Percentiles rank a stretch among this genome's conserved stretches.
These are phyloP conservation scores for Botrytis deweyae DNA, from an alignment of 2,329 filamentous ascomycete species.

Conservation along the genomic window DNA sequence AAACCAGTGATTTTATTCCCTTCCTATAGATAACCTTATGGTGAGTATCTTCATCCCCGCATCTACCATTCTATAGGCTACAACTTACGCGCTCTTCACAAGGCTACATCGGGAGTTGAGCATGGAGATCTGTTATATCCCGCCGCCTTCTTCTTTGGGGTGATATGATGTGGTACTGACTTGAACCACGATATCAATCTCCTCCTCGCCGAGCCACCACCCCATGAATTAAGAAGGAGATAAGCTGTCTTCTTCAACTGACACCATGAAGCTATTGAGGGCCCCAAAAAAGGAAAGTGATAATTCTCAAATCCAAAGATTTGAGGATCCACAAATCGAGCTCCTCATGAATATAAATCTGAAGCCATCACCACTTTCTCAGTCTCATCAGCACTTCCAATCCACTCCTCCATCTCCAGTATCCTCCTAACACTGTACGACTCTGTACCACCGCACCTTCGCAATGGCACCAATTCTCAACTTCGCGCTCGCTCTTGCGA, in stretches of 20 bases:
- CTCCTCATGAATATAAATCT: neutral
- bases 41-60: neutral
- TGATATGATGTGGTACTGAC: neutral
- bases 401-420: neutral
- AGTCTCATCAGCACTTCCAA: neutral
- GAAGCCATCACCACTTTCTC: neutral
- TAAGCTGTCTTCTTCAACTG: neutral
- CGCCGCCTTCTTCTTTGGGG: constrained; percentile 9
- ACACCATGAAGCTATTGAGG: neutral
- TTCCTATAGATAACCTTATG: neutral
- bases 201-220: neutral
- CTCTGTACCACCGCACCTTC: neutral
- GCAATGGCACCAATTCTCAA: constrained; percentile 15
- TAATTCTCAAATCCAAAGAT: neutral
- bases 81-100: neutral
- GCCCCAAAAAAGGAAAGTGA: constrained; percentile 9
- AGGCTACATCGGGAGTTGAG: too few relatives aligned
- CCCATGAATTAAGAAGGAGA: constrained; percentile 6
- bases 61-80: neutral
- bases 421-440: neutral
- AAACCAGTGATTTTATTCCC: neutral
- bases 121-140: too few relatives aligned
- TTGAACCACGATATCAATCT: neutral
- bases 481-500: neutral
- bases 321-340: neutral